Evolutionary conservation across 2,329 filamentous ascomycete genomes (phyloP).

Genomic region (Polytolypa hystricis): DNA sequence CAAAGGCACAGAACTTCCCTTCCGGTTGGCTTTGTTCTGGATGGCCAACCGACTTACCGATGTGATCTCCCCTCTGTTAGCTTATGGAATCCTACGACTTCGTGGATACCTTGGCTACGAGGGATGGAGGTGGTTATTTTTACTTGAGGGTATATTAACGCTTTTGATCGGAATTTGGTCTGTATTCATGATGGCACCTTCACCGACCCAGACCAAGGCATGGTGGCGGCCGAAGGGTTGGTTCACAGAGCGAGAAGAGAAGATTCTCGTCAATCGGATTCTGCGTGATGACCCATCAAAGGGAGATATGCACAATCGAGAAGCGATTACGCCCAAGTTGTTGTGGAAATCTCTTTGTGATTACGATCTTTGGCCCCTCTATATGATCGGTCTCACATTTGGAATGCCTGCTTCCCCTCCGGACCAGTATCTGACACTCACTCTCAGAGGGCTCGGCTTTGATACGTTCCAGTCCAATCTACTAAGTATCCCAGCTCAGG

Average conservation of each 20-base stretch:
- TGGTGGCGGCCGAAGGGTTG: constrained; percentile 53
- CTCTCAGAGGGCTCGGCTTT: constrained; percentile 45
- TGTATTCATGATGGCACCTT: constrained; percentile 50
- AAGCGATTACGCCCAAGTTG: constrained; percentile 39
- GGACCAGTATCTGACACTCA: constrained; percentile 27
- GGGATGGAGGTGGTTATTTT: constrained; percentile 34
- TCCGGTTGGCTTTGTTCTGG: constrained; percentile 1
- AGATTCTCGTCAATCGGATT: constrained; percentile 57
- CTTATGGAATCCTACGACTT: constrained; percentile 33
- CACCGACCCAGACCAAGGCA: constrained; percentile 54
- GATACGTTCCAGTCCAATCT: constrained; percentile 50
- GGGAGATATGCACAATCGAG: constrained; percentile 51
- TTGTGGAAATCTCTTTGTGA: constrained; percentile 41
- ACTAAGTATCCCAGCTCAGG: constrained; percentile 49
- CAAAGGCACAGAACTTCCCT: constrained; percentile 11
- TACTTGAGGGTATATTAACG: constrained; percentile 36
- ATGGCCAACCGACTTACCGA: constrained; percentile 43
- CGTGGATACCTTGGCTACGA: constrained; percentile 23
- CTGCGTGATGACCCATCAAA: constrained; percentile 46
- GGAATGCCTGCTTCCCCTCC: constrained; percentile 27
- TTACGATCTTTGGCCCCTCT: constrained; percentile 48
- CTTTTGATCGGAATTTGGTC: constrained; percentile 44
- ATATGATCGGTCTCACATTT: constrained; percentile 38
- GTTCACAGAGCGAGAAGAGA: constrained; percentile 57
- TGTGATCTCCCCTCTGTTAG: constrained; percentile 37